Percentiles rank a stretch among this genome's conserved stretches.
phyloP scores from a whole-genome alignment of 371 early-diverging fungal species.

The Mucor plumbeus region DNA sequence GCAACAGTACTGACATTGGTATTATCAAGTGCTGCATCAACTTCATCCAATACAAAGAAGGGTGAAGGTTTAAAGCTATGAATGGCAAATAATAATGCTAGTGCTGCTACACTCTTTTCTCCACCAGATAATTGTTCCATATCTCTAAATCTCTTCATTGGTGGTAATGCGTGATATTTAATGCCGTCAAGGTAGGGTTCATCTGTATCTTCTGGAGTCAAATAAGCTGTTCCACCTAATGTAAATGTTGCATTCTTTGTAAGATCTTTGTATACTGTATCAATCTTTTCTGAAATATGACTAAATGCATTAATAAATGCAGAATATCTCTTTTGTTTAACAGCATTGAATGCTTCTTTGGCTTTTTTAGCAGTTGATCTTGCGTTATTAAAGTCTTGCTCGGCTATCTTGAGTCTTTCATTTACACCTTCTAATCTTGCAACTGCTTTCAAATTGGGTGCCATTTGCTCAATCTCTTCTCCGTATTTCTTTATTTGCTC shows the following conservation, averaged over 20 bases:
- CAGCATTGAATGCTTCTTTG: slow-evolving; percentile 77
- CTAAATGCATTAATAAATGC: slow-evolving; percentile 90
- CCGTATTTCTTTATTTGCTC: slow-evolving; percentile 69
- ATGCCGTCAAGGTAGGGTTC: slow-evolving; percentile 97
- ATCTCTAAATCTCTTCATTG: slow-evolving; percentile 98
- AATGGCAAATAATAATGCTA: slow-evolving; percentile 98
- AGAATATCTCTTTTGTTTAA: slow-evolving; percentile 84
- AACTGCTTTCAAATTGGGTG: slow-evolving; percentile 88
- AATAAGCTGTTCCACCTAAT: slow-evolving; percentile 95
- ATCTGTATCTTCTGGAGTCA: slow-evolving; percentile 91
- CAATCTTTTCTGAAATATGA: slow-evolving; percentile 90
- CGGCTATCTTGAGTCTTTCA: slow-evolving; percentile 76
- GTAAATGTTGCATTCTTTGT: slow-evolving; percentile 83
- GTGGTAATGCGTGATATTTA: slow-evolving; percentile 99
- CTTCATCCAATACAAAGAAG: slow-evolving; percentile 99
- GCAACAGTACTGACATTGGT: slow-evolving; percentile 95
- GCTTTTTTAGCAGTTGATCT: slow-evolving; percentile 79
- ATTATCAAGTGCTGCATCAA: slow-evolving; percentile 99
- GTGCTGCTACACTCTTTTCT: slow-evolving; percentile 98
- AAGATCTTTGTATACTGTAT: slow-evolving; percentile 94
- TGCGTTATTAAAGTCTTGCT: slow-evolving; percentile 81
- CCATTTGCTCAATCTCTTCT: slow-evolving; percentile 83
- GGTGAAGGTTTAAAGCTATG: slow-evolving; percentile 95
- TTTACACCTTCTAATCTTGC: slow-evolving; percentile 87
- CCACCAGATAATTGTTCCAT: slow-evolving; percentile 99